phyloP scores from a whole-genome alignment of 805 yeast genomes.

The Saccharomycopsis schoenii region DNA sequence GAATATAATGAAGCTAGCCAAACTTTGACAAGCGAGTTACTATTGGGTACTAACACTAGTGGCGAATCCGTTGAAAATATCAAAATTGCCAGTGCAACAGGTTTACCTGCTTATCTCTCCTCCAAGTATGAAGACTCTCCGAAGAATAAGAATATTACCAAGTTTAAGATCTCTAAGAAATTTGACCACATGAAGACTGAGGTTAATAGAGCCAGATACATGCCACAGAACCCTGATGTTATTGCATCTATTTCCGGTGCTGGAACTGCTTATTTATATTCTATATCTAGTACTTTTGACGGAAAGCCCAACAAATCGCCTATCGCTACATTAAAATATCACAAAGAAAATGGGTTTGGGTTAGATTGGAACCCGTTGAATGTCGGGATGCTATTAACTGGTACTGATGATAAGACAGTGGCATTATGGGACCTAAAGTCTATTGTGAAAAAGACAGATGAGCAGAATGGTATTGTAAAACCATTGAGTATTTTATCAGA shows the following conservation, averaged over 20 bases:
- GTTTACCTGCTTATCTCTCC: slow-evolving; percentile 33
- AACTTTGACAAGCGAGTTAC: slow-evolving; percentile 38
- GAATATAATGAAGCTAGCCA: slow-evolving; percentile 22
- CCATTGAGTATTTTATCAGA: slow-evolving; percentile 27
- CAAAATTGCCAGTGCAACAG: slow-evolving; percentile 51
- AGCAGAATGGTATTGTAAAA: neutral
- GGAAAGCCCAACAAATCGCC: slow-evolving; percentile 23
- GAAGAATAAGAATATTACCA: slow-evolving; percentile 31
- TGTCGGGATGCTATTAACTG: slow-evolving; percentile 44
- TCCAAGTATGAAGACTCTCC: slow-evolving; percentile 22
- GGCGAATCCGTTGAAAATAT: slow-evolving; percentile 58
- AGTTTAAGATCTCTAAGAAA: slow-evolving; percentile 53
- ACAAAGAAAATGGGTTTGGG: slow-evolving; percentile 65
- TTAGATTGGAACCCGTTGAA: slow-evolving; percentile 50
- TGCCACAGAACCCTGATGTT: slow-evolving; percentile 47
- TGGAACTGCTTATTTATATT: slow-evolving; percentile 52
- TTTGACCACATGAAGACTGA: slow-evolving; percentile 47
- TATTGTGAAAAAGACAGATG: neutral
- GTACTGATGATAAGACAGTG: slow-evolving; percentile 56
- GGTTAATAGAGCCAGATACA: slow-evolving; percentile 61
- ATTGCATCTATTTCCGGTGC: slow-evolving; percentile 61
- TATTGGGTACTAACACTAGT: slow-evolving; percentile 67
- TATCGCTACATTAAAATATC: slow-evolving; percentile 35
- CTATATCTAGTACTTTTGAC: slow-evolving; percentile 24
- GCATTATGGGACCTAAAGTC: slow-evolving; percentile 47